Evolutionary conservation across 371 early-diverging fungal genomes (phyloP).

Genomic region (Fennellomyces sp.): DNA sequence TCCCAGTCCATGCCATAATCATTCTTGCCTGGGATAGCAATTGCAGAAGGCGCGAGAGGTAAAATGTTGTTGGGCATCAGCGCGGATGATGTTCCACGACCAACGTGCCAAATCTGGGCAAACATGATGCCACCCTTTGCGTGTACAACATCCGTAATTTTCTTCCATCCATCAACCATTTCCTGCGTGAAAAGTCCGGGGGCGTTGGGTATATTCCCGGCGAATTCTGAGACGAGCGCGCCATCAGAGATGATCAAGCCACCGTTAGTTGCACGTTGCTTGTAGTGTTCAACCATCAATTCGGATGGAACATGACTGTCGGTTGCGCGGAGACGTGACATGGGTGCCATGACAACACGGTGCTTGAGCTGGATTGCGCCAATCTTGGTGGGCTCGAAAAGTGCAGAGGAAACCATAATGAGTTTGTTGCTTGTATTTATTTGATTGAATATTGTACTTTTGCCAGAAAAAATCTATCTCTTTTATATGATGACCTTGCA

Average conservation of each 20-base stretch:
- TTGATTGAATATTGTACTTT: no score
- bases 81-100: conserved; percentile 5
- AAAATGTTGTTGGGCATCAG: conserved; percentile 5
- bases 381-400: conserved; percentile 37
- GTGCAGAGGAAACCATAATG: conserved; percentile 9
- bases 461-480: no score
- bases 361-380: conserved; percentile 36
- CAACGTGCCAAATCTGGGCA: conserved; percentile 40
- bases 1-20: conserved; percentile 40
- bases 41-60: no score
- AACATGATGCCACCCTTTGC: conserved; percentile 57
- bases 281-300: conserved; percentile 55
- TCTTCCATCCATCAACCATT: conserved; percentile 61
- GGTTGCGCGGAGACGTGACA: conserved; percentile 50
- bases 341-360: conserved; percentile 56
- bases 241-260: conserved; percentile 67
- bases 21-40: conserved; percentile 21
- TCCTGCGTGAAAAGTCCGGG: conserved; percentile 51
- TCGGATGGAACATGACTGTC: conserved; percentile 27
- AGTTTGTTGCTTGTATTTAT: no score
- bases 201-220: conserved; percentile 33
- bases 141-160: conserved; percentile 62
- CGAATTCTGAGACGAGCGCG: conserved; percentile 43
- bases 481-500: no score
- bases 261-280: conserved; percentile 56